Base-by-base conservation (phyloP, 129 eudicot species). In the Escallonia rubra region DNA sequence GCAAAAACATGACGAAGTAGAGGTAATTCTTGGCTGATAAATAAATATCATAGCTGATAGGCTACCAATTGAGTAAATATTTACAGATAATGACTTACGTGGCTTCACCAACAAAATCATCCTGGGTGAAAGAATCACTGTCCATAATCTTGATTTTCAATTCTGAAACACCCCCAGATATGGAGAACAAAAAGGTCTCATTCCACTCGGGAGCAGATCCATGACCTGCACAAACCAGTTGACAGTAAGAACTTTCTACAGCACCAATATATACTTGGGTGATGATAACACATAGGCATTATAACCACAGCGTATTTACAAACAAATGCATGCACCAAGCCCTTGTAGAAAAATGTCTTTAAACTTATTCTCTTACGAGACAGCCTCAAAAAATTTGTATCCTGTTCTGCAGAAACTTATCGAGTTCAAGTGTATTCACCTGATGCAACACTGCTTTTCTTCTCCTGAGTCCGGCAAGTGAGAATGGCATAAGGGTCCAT, bases 121-220 rank as follows among this genome's bases (percentile, higher is more conserved):
- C 96, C 2, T 72, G 55, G 4, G 61, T 72, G 49, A 76, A 14
- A 60, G 48, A 49, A 60, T 90, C 96, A 44, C 81, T 79, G 61
- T 90, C 96, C 88, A 81, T 74, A 11, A 90, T 66, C 66, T 75
- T 90, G 76, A 90, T 57, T 38, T 57, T 81, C 46, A 90, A 51
- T 50, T 83, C 85, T 0, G 76, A 41, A 57, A 71, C 86, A 7
- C 71, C 76, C 49, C 69, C 71, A 0, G 86, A 69, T 57, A 86
- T 63, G 11, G 77, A 66, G 65, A 90, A 90, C 67, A 86, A 47
- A 67, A 90, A 90, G 8, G 90, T 84, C 76, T 86, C 95, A 16
- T 90, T 80, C 97, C 97, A 90, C 63, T 84, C 79, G 1, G 97
- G 97, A 50, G n/a, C 61, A 38, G 87, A 64, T 13, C 95, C 97